Conservation (phyloP, 2,329 filamentous ascomycete species). For the Ascochyta rabiei region DNA sequence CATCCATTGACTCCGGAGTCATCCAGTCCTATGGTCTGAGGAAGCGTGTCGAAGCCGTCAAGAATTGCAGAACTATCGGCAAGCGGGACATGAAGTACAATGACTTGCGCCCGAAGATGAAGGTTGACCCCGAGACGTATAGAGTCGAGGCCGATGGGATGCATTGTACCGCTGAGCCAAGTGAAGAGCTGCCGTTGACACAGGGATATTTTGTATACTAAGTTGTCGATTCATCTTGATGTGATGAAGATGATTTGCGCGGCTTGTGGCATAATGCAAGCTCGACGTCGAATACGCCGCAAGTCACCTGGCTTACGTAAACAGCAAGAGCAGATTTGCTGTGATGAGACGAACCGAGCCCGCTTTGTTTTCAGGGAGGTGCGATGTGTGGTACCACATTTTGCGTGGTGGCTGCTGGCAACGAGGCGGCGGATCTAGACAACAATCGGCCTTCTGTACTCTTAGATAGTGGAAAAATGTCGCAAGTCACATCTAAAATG, state of each 20-base stretch:
- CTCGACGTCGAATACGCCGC: too few species aligned
- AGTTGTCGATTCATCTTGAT: neutral
- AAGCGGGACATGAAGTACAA: slow-evolving; percentile 95
- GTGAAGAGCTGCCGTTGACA: slow-evolving; percentile 72
- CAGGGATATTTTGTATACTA: slow-evolving; percentile 80
- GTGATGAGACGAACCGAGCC: too few species aligned
- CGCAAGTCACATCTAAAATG: too few species aligned
- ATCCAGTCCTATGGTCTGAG: slow-evolving; percentile 75
- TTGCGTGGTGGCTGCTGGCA: too few species aligned
- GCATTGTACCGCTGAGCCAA: slow-evolving; percentile 75
- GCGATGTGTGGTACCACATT: too few species aligned
- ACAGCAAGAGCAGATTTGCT: too few species aligned
- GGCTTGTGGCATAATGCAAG: too few species aligned
- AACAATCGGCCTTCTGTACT: too few species aligned
- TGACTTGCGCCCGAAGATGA: slow-evolving; percentile 81
- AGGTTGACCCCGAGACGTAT: slow-evolving; percentile 90
- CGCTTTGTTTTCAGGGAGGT: too few species aligned
- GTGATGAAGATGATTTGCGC: neutral
- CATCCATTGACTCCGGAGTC: slow-evolving; percentile 69
- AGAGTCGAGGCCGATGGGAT: slow-evolving; percentile 82
- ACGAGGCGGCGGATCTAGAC: too few species aligned
- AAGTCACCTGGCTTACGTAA: too few species aligned
- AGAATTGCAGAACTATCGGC: slow-evolving; percentile 72
- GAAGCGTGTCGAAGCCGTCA: slow-evolving; percentile 82
- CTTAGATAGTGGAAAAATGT: too few species aligned